phyloP scores from a whole-genome alignment of 208 protist genomes.

The Acanthamoeba lugdunensis region DNA sequence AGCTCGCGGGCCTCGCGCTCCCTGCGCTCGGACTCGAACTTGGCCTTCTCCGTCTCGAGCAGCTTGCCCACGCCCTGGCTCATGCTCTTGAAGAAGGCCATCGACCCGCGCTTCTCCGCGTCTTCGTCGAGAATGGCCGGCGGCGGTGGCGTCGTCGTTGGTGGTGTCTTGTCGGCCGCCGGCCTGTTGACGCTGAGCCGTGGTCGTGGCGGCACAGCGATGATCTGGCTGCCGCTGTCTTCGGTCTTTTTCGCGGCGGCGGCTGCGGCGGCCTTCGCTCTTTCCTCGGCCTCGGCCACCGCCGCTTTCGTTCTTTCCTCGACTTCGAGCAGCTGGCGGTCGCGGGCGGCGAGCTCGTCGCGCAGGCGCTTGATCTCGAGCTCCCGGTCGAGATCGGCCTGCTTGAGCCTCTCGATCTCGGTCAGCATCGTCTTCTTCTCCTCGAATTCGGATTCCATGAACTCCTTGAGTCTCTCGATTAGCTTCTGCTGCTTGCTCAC shows the following conservation, averaged over 20 bases:
- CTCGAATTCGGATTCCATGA: constrained; percentile 64
- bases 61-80: constrained; percentile 53
- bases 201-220: background rate
- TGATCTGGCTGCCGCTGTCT: background rate
- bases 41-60: constrained; percentile 46
- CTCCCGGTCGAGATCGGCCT: constrained; percentile 11
- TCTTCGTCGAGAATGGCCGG: background rate
- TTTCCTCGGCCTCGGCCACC: background rate
- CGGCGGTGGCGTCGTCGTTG: background rate
- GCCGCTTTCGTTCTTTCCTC: constrained; percentile 42
- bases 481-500: constrained; percentile 24
- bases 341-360: background rate
- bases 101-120: constrained; percentile 53
- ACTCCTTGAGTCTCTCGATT: constrained; percentile 30
- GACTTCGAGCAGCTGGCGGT: background rate
- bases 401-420: constrained; percentile 51
- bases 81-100: constrained; percentile 63
- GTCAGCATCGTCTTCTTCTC: constrained; percentile 57
- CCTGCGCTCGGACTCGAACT: constrained; percentile 32
- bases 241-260: background rate
- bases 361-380: constrained; percentile 55
- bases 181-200: background rate
- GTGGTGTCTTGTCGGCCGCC: background rate
- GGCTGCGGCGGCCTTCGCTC: background rate
- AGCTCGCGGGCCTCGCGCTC: background rate